Conservation (phyloP, 2,329 filamentous ascomycete genomes). For the Juglanconis juglandina region DNA sequence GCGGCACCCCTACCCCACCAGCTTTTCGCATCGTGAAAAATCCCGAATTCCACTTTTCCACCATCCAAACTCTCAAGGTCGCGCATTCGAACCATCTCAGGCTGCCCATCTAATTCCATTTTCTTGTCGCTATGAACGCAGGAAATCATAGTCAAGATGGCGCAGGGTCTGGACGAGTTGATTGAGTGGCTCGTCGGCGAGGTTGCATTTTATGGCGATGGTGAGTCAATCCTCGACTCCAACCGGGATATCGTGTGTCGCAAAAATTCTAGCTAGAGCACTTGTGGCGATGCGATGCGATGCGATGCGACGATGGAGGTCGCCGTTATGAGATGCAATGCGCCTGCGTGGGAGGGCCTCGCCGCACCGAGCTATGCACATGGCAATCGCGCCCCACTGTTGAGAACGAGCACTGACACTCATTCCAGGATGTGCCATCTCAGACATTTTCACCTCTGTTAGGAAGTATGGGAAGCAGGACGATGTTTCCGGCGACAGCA, state of each 20-base stretch:
- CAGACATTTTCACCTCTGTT: slow-evolving; percentile 22
- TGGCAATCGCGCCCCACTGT: background rate
- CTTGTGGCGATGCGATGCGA: background rate
- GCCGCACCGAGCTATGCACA: background rate
- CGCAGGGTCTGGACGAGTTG: slow-evolving; percentile 41
- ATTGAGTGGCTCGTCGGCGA: slow-evolving; percentile 42
- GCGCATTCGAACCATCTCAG: slow-evolving; percentile 19
- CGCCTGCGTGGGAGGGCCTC: background rate
- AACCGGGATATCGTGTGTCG: background rate
- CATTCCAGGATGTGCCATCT: slow-evolving; percentile 18
- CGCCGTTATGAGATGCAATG: background rate
- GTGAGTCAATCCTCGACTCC: slow-evolving; percentile 29
- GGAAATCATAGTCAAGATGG: slow-evolving; percentile 28
- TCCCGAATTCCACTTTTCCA: slow-evolving; percentile 5
- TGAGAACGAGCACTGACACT: slow-evolving; percentile 4
- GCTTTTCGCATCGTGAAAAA: background rate
- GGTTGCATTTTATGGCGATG: slow-evolving; percentile 41
- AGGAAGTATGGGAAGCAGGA: slow-evolving; percentile 17
- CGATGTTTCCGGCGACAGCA: background rate
- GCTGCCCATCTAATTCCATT: slow-evolving; percentile 20
- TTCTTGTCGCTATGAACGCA: slow-evolving; percentile 20
- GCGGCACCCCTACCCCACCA: background rate
- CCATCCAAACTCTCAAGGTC: slow-evolving; percentile 17
- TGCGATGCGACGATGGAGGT: background rate
- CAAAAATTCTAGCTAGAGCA: background rate